Base-by-base conservation (phyloP, 2,329 filamentous ascomycete genomes). In the Cytospora chrysosperma region DNA sequence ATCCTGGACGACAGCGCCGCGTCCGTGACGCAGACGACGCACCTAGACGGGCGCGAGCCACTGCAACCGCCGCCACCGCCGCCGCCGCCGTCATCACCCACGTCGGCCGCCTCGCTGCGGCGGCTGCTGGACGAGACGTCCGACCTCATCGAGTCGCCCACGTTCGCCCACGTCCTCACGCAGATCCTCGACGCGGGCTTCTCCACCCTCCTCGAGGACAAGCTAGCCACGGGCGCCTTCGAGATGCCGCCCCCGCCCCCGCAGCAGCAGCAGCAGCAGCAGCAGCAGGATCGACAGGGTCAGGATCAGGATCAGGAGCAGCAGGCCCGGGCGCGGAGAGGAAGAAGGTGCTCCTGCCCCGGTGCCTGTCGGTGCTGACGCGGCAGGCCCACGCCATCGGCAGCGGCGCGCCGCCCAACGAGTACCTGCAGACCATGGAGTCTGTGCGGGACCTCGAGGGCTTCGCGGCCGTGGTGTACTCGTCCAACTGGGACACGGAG, bases 41-140 rank as follows among this genome's bases (percentile, higher is more conserved):
- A n/a, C 24, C 37, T 53, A 12, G 21, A 15, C 21, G 50, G 32
- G 60, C 21, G 55, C 28, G 50, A 61, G 5, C 34, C 32, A 30
- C n/a, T n/a, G n/a, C 28, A 30, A 9, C 28, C 28, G 9, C 28
- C 4, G 28, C 28, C 28, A 30, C 28, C 4, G 28, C 62, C 70
- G 17, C 67, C 70, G 30, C 72, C 74, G 17, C 64, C 75, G 3
- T 72, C 75, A 9, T 70, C 75, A 4, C 71, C 79, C 2, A 70
- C 78, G n/a, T 81, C 83, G n/a, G 74, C 82, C 13, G 74, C 77
- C 8, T 85, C 88, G 1, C 85, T 99, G 62, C 88, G 94, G 62
- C 89, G 91, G 63, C 85, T 99, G 24, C 85, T 99, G 1, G 94
- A 99, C 74, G 95, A 99, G 79, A 98, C 95, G 2, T 91, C 94